Conservation (phyloP, 2,329 filamentous ascomycete genomes). For the Didymella pinodella region DNA sequence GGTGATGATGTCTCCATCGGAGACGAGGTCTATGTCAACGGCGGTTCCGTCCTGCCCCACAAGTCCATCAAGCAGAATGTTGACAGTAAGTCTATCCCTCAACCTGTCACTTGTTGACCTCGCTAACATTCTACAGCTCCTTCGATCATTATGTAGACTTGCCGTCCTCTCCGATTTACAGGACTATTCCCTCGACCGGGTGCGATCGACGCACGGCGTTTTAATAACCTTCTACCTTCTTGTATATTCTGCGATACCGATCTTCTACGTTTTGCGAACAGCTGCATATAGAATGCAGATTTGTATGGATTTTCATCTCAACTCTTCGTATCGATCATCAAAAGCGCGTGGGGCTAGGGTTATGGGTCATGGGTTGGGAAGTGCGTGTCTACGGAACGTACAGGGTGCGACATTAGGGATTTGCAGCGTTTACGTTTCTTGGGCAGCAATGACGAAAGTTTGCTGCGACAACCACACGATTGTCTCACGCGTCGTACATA, state of each 20-base stretch:
- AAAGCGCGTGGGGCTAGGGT: constrained; percentile 28
- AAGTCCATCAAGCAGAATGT: constrained; percentile 99
- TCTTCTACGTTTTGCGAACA: constrained; percentile 25
- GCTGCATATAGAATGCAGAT: constrained; percentile 26
- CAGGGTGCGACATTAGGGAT: constrained; percentile 18
- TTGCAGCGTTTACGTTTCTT: constrained; percentile 23
- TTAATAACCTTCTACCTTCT: constrained; percentile 46
- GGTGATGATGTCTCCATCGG: constrained; percentile 98
- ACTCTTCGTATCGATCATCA: constrained; percentile 26
- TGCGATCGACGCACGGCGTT: constrained; percentile 31
- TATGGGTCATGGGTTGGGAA: constrained; percentile 22
- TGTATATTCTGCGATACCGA: constrained; percentile 45
- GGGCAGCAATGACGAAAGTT: constrained; percentile 14
- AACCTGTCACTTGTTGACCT: neutral
- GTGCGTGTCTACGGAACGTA: constrained; percentile 22
- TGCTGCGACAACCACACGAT: constrained; percentile 19
- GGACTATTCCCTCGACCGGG: constrained; percentile 23
- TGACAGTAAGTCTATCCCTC: constrained; percentile 62
- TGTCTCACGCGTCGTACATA: constrained; percentile 17
- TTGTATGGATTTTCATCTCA: constrained; percentile 23
- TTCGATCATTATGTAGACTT: constrained; percentile 57
- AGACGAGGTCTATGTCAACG: constrained; percentile 98
- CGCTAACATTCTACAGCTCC: constrained; percentile 46
- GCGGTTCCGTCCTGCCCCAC: constrained; percentile 91
- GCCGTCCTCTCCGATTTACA: constrained; percentile 7